phyloP scores from a whole-genome alignment of 768 basidiomycete genomes.

The Phlegmacium glaucopus region DNA sequence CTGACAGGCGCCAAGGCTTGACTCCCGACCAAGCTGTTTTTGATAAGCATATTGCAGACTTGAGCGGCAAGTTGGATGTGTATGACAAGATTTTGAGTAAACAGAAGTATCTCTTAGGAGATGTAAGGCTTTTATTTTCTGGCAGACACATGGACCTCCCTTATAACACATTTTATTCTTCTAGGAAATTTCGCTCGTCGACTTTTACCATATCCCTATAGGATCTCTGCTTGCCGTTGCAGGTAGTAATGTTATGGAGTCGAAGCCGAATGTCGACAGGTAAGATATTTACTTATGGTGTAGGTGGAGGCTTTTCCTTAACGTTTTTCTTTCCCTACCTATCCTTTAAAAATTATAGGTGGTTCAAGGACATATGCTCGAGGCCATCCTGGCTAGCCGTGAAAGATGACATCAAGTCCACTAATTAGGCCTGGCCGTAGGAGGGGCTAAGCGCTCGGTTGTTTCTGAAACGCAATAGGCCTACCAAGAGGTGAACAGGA shows the following conservation, averaged over 20 bases:
- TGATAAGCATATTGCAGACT: slow-evolving; percentile 14
- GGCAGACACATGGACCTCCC: neutral
- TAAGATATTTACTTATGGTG: slow-evolving; percentile 1
- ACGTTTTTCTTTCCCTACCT: neutral
- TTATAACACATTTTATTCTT: neutral
- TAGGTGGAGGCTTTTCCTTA: neutral
- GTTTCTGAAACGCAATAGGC: too few species aligned
- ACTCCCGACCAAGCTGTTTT: slow-evolving; percentile 24
- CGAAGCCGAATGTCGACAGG: slow-evolving; percentile 39
- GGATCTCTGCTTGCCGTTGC: too few species aligned
- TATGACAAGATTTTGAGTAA: too few species aligned
- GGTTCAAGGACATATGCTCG: neutral
- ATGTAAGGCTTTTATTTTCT: slow-evolving; percentile 20
- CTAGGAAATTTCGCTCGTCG: too few species aligned
- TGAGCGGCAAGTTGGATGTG: slow-evolving; percentile 35
- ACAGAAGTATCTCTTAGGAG: slow-evolving; percentile 44
- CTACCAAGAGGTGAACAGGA: too few species aligned
- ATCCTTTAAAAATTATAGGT: too few species aligned
- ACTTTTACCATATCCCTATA: too few species aligned
- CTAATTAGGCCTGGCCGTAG: too few species aligned
- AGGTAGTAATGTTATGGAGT: too few species aligned
- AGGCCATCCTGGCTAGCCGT: too few species aligned
- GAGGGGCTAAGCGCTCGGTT: too few species aligned
- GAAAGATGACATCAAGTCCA: too few species aligned
- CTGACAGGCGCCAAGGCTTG: slow-evolving; percentile 19